These are phyloP conservation scores for Asterochloris sp. DNA, from an alignment of 139 green algal species.

Conservation along the genomic window DNA sequence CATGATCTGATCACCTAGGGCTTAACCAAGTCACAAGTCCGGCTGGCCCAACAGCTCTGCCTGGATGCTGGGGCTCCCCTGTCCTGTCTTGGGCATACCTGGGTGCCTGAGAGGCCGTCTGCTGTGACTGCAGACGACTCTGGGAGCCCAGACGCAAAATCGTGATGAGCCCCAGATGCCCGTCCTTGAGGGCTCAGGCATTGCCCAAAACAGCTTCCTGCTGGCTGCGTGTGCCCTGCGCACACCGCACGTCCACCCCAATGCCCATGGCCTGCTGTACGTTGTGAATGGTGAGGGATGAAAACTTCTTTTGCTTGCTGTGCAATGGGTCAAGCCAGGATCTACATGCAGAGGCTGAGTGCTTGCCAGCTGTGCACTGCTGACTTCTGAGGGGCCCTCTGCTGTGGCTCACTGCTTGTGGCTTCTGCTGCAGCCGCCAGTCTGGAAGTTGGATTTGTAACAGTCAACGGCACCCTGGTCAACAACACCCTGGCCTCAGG, in stretches of 20 bases:
- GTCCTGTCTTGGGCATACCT: too few relatives aligned
- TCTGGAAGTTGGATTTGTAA: conserved; percentile 26
- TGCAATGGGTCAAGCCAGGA: background rate
- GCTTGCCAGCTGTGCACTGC: background rate
- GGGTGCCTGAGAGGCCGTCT: too few relatives aligned
- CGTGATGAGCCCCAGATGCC: background rate
- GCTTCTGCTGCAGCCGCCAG: conserved; percentile 19
- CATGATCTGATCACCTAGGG: too few relatives aligned
- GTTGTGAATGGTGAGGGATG: conserved; percentile 11
- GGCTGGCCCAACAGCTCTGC: too few relatives aligned
- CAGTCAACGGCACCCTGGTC: conserved; percentile 6
- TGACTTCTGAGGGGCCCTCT: background rate
- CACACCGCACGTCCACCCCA: conserved; percentile 18
- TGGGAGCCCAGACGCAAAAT: too few relatives aligned
- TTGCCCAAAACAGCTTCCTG: conserved; percentile 22
- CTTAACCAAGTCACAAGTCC: too few relatives aligned
- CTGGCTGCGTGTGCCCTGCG: conserved; percentile 20
- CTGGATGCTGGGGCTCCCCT: too few relatives aligned
- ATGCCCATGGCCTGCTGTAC: conserved; percentile 22
- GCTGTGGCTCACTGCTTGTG: background rate
- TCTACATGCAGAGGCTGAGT: background rate
- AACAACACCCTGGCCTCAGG: conserved; percentile 22
- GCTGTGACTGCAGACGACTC: too few relatives aligned
- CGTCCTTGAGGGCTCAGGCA: background rate
- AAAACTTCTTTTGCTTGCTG: background rate